phyloP scores from a whole-genome alignment of 2,329 filamentous ascomycete species.

The Xylariaceae sp. region DNA sequence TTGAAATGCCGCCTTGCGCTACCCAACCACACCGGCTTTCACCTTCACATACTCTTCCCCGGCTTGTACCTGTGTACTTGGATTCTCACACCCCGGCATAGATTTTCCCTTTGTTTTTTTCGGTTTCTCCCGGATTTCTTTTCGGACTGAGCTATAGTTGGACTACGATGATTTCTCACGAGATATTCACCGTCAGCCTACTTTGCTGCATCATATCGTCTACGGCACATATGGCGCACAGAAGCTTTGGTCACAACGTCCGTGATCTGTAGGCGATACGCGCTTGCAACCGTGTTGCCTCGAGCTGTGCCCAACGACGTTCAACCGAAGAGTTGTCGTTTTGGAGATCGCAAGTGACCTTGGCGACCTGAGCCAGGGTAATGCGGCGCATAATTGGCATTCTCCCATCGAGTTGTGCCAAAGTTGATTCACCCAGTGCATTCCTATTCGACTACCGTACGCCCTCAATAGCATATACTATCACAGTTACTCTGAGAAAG shows the following conservation, averaged over 20 bases:
- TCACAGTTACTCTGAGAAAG: not conserved
- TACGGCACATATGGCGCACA: not conserved
- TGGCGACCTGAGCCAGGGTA: no score
- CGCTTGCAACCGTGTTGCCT: not conserved
- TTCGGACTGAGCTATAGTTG: constrained; percentile 11
- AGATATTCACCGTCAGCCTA: not conserved
- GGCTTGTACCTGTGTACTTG: constrained; percentile 34
- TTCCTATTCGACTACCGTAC: no score
- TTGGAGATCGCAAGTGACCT: not conserved
- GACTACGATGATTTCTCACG: constrained; percentile 7
- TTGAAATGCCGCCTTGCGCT: constrained; percentile 23
- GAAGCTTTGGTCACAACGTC: not conserved
- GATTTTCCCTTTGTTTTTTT: constrained; percentile 28
- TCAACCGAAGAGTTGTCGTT: not conserved
- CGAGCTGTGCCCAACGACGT: not conserved
- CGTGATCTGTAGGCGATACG: not conserved
- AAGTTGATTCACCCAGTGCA: not conserved
- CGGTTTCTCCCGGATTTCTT: constrained; percentile 18
- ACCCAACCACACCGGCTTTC: constrained; percentile 11
- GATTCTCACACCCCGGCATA: constrained; percentile 32
- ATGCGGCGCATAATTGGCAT: not conserved
- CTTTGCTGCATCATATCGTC: not conserved
- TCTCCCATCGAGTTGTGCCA: not conserved
- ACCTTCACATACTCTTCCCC: constrained; percentile 17
- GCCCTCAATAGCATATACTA: not conserved